Conservation (phyloP, 257 asterid species). For the Gynochthodes officinalis region DNA sequence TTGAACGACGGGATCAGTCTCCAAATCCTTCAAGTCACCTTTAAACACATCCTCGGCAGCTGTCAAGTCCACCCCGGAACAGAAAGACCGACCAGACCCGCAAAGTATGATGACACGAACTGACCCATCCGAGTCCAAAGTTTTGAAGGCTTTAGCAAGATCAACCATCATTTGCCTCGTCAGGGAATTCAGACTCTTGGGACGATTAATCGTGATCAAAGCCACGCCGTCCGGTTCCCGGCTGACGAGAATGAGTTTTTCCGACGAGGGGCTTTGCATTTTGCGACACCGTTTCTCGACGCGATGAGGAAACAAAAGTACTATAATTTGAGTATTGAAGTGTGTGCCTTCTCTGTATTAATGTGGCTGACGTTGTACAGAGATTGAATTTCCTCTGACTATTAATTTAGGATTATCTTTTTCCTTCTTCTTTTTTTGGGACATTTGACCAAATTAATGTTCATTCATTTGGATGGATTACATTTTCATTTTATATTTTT, state of each 20-base stretch:
- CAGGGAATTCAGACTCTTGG: conserved; percentile 74
- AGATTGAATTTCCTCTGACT: background rate
- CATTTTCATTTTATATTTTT: no score
- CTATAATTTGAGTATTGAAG: background rate
- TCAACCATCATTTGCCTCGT: conserved; percentile 68
- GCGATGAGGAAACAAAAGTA: no score
- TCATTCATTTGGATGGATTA: no score
- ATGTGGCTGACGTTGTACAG: background rate
- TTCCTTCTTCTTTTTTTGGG: no score
- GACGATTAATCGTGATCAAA: conserved; percentile 68
- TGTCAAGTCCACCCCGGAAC: conserved; percentile 91
- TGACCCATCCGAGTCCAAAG: conserved; percentile 49
- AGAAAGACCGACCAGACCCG: conserved; percentile 84
- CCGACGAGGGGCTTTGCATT: conserved; percentile 59
- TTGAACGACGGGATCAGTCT: conserved; percentile 76
- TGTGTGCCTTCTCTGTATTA: conserved; percentile 15
- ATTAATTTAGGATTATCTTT: no score
- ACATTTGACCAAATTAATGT: no score
- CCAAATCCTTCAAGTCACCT: conserved; percentile 75
- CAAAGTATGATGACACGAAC: conserved; percentile 65
- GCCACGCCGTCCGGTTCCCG: conserved; percentile 60
- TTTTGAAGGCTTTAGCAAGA: conserved; percentile 56
- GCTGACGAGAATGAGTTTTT: conserved; percentile 51
- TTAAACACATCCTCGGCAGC: conserved; percentile 92
- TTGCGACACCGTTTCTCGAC: background rate